phyloP scores from a whole-genome alignment of 495 filamentous ascomycete species.

The Neurospora intermedia region DNA sequence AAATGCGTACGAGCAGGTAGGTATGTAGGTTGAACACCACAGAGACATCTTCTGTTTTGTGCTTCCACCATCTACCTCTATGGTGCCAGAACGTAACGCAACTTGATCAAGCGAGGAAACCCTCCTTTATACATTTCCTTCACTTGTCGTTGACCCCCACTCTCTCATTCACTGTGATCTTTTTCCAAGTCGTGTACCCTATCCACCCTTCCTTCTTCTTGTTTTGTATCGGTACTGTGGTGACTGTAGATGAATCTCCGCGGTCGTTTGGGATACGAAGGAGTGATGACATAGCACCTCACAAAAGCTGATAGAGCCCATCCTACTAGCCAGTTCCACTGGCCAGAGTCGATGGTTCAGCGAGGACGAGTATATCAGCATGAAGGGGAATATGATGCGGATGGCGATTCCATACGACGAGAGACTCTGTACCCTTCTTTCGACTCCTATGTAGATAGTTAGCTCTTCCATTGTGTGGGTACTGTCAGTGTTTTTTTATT shows the following conservation, averaged over 20 bases:
- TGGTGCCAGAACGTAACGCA: neutral
- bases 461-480: neutral
- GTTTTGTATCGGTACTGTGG: neutral
- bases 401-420: neutral
- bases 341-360: too few species aligned
- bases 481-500: neutral
- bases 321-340: too few species aligned
- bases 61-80: neutral
- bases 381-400: too few species aligned
- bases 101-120: neutral
- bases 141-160: neutral
- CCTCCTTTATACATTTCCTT: neutral
- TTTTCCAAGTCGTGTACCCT: neutral
- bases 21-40: too few species aligned
- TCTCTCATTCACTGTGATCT: neutral
- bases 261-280: neutral
- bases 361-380: too few species aligned
- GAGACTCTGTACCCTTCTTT: neutral
- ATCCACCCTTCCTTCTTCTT: neutral
- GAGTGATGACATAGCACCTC: neutral
- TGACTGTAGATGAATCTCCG: neutral
- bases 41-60: neutral
- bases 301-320: neutral
- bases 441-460: neutral
- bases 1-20: too few species aligned